Evolutionary conservation across 306 rosid species (phyloP), one percentile per base, ranked within the genome.

Genomic region (Vigna hirtella): DNA sequence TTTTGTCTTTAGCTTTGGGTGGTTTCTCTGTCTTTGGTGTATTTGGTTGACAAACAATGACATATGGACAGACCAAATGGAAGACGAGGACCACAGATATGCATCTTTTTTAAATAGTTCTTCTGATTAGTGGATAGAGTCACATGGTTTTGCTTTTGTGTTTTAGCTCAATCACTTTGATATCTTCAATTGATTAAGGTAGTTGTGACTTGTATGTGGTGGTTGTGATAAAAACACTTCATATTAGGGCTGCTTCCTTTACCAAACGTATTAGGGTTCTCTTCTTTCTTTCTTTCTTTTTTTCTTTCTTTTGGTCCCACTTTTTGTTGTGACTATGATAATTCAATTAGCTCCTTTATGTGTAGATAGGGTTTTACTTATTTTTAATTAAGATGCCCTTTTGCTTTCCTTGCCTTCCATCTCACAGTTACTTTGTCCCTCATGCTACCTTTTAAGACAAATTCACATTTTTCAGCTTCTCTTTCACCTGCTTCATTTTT

Each of bases 1-100:
- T 45, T 86, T 90, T 93, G 97, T 93, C 92, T 87, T 81, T 86
- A 80, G 87, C 91, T 85, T 87, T 93, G 96, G 87, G 84, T 82
- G 82, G 86, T 86, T 90, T 88, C 81, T 85, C 75, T 92, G 88
- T 87, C 89, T 86, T 82, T 75, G 79, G 83, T 83, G 82, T 76
- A 77, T 83, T 79, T 83, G 84, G 85, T 87, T 87, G 86, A 87
- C 86, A 87, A 88, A 88, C 85, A 77, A 77, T 55, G 88, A 81
- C 92, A 85, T 64, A 68, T 78, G 77, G 81, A 87, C 90, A 86
- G 72, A 79, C 71, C 90, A 77, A 51, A 82, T 82, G 82, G 80
- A 70, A 71, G 77, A 70, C 66, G 75, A 79, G 96, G 96, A 89
- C 93, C 96, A 89, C 93, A 61, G 7, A 58, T 34, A 64, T 62